Conservation (phyloP, 257 asterid genomes). For the Anisodus acutangulus region DNA sequence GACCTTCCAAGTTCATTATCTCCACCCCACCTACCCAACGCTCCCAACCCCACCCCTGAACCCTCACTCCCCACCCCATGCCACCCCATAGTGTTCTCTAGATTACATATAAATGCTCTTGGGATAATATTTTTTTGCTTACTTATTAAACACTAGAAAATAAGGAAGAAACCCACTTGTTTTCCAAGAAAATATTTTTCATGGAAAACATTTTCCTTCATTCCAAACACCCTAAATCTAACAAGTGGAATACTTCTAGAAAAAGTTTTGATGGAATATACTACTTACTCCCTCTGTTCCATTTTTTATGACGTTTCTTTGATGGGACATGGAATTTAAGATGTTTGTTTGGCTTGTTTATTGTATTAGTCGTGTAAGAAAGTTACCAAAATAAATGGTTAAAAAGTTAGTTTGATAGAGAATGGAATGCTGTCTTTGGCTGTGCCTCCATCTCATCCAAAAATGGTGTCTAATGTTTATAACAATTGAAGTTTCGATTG, state of each 20-base stretch:
- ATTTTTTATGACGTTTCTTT: neutral
- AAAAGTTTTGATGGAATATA: neutral
- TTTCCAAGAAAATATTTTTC: too few relatives aligned
- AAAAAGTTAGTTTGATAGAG: constrained; percentile 5
- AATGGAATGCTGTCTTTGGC: neutral
- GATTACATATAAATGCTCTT: too few relatives aligned
- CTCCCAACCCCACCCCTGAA: too few relatives aligned
- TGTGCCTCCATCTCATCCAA: neutral
- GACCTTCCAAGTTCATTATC: too few relatives aligned
- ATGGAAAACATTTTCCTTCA: too few relatives aligned
- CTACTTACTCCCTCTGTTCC: neutral
- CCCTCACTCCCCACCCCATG: too few relatives aligned
- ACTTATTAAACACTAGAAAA: too few relatives aligned
- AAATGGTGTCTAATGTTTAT: neutral
- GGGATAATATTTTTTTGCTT: too few relatives aligned
- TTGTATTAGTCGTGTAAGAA: neutral
- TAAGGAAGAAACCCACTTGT: too few relatives aligned
- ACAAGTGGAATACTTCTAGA: neutral
- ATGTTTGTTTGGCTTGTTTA: neutral
- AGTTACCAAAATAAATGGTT: neutral
- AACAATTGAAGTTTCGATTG: neutral
- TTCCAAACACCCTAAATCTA: neutral
- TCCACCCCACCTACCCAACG: too few relatives aligned
- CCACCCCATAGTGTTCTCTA: too few relatives aligned
- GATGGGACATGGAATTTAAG: neutral